Conservation (phyloP, 345 rosid genomes). For the Linum tenue region DNA sequence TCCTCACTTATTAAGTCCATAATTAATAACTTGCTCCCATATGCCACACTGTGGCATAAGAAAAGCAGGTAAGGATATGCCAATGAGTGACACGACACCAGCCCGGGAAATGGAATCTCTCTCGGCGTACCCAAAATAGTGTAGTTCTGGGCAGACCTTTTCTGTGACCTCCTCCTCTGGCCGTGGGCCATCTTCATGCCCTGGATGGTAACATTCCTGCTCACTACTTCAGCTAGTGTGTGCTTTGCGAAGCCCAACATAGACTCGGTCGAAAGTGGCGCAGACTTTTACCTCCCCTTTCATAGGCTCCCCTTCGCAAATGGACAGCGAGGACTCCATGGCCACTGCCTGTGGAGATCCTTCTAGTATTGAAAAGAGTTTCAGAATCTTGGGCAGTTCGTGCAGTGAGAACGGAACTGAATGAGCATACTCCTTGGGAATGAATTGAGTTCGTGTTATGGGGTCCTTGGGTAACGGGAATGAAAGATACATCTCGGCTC, state of each 20-base stretch:
- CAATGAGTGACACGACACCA: background rate
- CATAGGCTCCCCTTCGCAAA: background rate
- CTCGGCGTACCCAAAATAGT: background rate
- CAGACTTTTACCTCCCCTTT: background rate
- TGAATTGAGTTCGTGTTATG: no score
- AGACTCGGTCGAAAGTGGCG: background rate
- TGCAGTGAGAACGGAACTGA: background rate
- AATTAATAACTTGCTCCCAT: background rate
- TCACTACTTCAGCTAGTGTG: no score
- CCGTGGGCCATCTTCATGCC: no score
- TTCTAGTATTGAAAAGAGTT: background rate
- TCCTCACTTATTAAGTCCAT: background rate
- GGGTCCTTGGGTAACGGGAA: no score
- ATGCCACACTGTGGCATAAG: background rate
- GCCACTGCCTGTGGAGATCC: background rate
- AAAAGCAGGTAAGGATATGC: constrained; percentile 1
- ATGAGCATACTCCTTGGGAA: background rate
- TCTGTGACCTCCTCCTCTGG: no score
- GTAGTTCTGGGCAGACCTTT: background rate
- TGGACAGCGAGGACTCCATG: background rate
- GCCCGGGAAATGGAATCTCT: background rate
- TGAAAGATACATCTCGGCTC: no score
- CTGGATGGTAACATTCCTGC: no score
- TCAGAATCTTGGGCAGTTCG: background rate
- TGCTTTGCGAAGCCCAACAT: no score